A percentile compares a stretch with the other conserved stretches of the same genome.
Evolutionary conservation across 495 filamentous ascomycete species (phyloP).

Genomic region (Hyaloscypha variabilis): DNA sequence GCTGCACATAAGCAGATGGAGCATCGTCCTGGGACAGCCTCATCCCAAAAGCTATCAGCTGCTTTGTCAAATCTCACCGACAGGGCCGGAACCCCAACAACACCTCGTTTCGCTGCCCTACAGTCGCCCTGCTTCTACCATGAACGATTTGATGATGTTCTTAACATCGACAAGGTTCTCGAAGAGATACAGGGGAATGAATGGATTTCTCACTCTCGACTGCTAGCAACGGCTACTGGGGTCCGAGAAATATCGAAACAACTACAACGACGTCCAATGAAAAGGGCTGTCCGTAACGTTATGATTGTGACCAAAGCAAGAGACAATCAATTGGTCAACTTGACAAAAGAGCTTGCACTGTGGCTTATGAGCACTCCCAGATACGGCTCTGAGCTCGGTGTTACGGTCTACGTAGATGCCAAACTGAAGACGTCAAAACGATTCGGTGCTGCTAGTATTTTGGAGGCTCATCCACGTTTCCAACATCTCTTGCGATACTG

Average conservation of each 20-base stretch:
- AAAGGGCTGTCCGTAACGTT: slow-evolving; percentile 81
- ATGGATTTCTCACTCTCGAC: slow-evolving; percentile 84
- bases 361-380: slow-evolving; percentile 87
- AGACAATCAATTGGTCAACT: slow-evolving; percentile 82
- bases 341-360: slow-evolving; percentile 82
- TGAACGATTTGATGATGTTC: slow-evolving; percentile 91
- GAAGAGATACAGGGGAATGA: slow-evolving; percentile 94
- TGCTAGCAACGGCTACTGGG: slow-evolving; percentile 92
- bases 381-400: slow-evolving; percentile 76
- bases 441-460: slow-evolving; percentile 75
- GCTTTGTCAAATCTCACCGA: slow-evolving; percentile 64
- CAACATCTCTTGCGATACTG: slow-evolving; percentile 85
- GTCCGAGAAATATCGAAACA: slow-evolving; percentile 95
- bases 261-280: slow-evolving; percentile 84
- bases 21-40: slow-evolving; percentile 36
- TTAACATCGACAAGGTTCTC: slow-evolving; percentile 91
- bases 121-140: slow-evolving; percentile 98
- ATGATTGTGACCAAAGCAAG: slow-evolving; percentile 98
- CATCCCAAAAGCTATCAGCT: slow-evolving; percentile 65
- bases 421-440: slow-evolving; percentile 85
- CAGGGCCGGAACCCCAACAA: slow-evolving; percentile 52
- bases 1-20: slow-evolving; percentile 30
- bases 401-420: slow-evolving; percentile 93
- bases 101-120: slow-evolving; percentile 64
- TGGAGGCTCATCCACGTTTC: slow-evolving; percentile 71